Evolutionary conservation across 768 basidiomycete genomes (phyloP), one percentile per base, ranked within the genome.

Genomic region (Tulasnella sp.): DNA sequence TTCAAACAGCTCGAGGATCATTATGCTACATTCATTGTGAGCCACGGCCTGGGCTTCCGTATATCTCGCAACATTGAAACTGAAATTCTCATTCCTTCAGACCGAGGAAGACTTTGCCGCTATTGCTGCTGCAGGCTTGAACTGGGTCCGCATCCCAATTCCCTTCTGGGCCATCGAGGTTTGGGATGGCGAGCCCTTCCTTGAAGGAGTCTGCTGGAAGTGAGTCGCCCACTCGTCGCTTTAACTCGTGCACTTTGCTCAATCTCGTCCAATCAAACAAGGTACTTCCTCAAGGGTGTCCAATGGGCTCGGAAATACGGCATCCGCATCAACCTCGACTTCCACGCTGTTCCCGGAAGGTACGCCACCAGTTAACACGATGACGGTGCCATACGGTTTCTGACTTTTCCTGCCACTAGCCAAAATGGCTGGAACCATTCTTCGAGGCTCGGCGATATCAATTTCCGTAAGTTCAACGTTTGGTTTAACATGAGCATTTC

Each of bases 291-390:
- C 27, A 90, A 90, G 62, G 88, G 92, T 36, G 86, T 97, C 52
- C 88, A 87, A 3, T 98, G 96, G 96, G 92, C 91, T 19, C 88
- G 95, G 74, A 97, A 98, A 85, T 97, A 97, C 84, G 95, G 95
- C 1, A 82, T 97, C n/a, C 89, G 95, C 39, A 90, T 97, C 77
- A 90, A 90, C 83, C 86, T 97, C 18, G 96, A 97, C 85, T 85
- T 95, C 44, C 93, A 94, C 84, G 88, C 93, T 5, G 87, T 92
- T 36, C 94, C 95, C 40, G 95, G 95, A 58, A 79, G 78, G 78
- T 79, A 39, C 10, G n/a, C 16, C 46, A 27, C 76, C 18, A 24
- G 40, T n/a, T 6, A 19, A 38, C 1, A n/a, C n/a, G n/a, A n/a
- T 78, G 10, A 31, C 14, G 19, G 48, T 2, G 48, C 21, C 48